Evolutionary conservation across 75 land plant genomes (phyloP).

Genomic region (Pinus taeda): DNA sequence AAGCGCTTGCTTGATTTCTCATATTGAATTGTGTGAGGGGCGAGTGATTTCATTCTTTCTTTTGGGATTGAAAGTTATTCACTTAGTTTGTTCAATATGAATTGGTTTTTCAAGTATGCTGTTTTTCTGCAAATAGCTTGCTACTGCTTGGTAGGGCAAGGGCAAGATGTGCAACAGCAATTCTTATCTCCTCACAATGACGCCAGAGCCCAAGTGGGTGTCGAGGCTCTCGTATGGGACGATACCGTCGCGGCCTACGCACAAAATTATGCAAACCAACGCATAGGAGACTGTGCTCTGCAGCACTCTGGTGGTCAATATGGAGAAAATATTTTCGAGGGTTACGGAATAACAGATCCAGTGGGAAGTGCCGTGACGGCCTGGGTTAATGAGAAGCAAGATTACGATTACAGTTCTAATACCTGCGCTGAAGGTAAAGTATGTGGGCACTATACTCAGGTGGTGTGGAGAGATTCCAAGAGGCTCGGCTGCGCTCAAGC

Average conservation of each 20-base stretch:
- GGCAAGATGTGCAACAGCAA: conserved; percentile 15
- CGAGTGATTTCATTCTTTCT: no score
- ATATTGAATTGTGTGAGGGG: no score
- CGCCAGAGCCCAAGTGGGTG: conserved; percentile 14
- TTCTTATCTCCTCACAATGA: conserved; percentile 14
- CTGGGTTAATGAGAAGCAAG: conserved; percentile 36
- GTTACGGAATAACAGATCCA: not conserved
- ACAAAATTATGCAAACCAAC: conserved; percentile 30
- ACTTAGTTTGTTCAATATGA: no score
- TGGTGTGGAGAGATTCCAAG: conserved; percentile 25
- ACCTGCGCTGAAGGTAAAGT: conserved; percentile 16
- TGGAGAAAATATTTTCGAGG: conserved; percentile 45
- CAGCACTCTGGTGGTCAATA: conserved; percentile 39
- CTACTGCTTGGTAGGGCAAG: not conserved
- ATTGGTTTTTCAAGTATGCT: no score
- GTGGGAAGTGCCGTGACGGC: conserved; percentile 16
- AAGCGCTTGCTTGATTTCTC: no score
- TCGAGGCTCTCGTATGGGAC: conserved; percentile 36
- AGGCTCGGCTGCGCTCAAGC: conserved; percentile 30
- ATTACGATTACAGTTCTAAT: conserved; percentile 27
- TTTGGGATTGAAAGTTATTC: no score
- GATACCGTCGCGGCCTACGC: conserved; percentile 37
- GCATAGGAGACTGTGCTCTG: conserved; percentile 22
- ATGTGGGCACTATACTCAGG: conserved; percentile 40
- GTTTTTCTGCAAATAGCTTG: no score